Base-by-base conservation (phyloP, 148 eudicot genomes). In the Diospyros lotus region DNA sequence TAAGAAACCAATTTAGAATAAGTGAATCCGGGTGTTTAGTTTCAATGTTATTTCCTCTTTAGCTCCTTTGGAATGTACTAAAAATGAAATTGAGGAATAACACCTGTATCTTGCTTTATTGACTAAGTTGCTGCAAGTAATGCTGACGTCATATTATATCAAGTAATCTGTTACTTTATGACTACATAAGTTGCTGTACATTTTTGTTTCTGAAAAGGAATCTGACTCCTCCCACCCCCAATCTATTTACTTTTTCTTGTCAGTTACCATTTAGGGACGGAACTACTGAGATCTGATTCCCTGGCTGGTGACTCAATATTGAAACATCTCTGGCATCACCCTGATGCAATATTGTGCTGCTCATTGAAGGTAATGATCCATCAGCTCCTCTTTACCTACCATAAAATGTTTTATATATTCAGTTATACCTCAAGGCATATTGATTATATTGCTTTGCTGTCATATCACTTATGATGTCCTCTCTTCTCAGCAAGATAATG, bases 341-440 rank as follows among this genome's bases (percentile, higher is more conserved):
- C 83, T 42, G 98, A 94, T 87, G 97, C 98, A 70, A 87, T 94
- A 69, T 77, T 94, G 68, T 94, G 98, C 88, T 94, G 98, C 85
- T 92, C 97, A 4, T 76, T 94, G 71, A 94, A 94, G 97, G 97
- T 93, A 81, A 68, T n/a, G 59, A 40, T 17, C 51, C 28, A 28
- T 28, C 28, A 11, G 9, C 58, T 5, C 39, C 6, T 46, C 14
- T 51, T 64, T 39, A 17, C 45, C 8, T 69, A 68, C 38, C 48
- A 12, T 9, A 58, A 12, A 71, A 17, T 71, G 52, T 58, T 67
- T 48, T 3, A 7, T 56, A 9, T 58, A 11, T 54, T 58, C 3
- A 14, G 48, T 70, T 62, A 2, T 39, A 61, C 51, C 28, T 41
- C 39, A n/a, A 45, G 15, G 38, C n/a, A 68, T 44, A 12, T 48